Conservation (phyloP, 2,329 filamentous ascomycete genomes). For the Diaporthe sp. region DNA sequence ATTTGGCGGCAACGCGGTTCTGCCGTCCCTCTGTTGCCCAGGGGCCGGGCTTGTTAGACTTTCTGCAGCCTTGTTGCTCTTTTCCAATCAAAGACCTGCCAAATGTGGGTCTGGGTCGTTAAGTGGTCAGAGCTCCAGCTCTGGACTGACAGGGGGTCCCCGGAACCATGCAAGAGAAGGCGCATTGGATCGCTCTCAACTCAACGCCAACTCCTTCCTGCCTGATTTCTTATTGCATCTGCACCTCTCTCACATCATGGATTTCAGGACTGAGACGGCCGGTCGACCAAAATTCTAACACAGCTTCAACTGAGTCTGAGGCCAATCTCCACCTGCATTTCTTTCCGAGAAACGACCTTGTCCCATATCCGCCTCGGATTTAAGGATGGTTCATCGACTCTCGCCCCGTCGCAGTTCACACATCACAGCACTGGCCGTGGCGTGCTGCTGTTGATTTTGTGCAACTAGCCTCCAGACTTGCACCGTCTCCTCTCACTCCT, state of each 20-base stretch:
- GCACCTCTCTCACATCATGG: slow-evolving; percentile 6
- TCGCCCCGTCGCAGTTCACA: background rate
- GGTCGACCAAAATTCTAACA: background rate
- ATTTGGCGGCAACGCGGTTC: slow-evolving; percentile 38
- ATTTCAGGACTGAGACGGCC: background rate
- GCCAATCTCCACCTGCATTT: background rate
- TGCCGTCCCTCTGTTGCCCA: background rate
- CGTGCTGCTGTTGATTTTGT: slow-evolving; percentile 7
- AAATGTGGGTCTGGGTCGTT: slow-evolving; percentile 1
- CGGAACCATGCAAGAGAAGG: background rate
- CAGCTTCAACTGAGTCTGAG: background rate
- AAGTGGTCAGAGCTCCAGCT: slow-evolving; percentile 20
- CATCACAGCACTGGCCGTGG: background rate
- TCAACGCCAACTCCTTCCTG: slow-evolving; percentile 22
- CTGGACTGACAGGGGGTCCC: slow-evolving; percentile 9
- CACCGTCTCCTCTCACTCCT: background rate
- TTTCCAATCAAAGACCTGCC: slow-evolving; percentile 9
- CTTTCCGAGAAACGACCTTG: background rate
- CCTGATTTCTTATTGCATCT: slow-evolving; percentile 2
- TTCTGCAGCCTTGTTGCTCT: slow-evolving; percentile 28
- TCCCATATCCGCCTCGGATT: background rate
- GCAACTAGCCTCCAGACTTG: background rate
- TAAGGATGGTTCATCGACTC: slow-evolving; percentile 5
- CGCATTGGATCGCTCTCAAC: slow-evolving; percentile 1
- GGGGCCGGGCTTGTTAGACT: slow-evolving; percentile 21